A percentile compares a stretch with the other conserved stretches of the same genome.
These are phyloP conservation scores for Rutstroemia sp. DNA, from an alignment of 2,329 filamentous ascomycete species.

Conservation along the genomic window DNA sequence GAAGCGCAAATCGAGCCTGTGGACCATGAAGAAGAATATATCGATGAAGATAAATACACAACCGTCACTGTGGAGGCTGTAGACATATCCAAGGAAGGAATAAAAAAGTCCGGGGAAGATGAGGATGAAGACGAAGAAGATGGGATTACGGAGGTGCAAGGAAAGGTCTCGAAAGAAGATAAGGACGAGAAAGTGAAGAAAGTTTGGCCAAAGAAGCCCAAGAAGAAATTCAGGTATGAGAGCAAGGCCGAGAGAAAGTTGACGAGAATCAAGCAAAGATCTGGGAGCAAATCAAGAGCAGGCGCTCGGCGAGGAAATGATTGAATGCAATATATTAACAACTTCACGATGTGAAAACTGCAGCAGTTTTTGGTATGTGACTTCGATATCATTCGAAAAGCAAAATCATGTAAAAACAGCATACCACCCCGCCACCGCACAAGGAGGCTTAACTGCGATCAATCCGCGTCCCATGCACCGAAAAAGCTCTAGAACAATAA, in stretches of 20 bases:
- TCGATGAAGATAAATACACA: conserved; percentile 93
- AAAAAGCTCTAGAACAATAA: conserved; percentile 15
- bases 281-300: conserved; percentile 44
- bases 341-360: conserved; percentile 10
- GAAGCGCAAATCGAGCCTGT: conserved; percentile 33
- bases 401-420: conserved; percentile 19
- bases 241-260: conserved; percentile 77
- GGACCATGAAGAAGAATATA: conserved; percentile 85
- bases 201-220: conserved; percentile 57
- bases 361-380: conserved; percentile 17
- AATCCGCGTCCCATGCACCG: conserved; percentile 16
- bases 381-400: conserved; percentile 21
- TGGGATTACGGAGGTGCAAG: conserved; percentile 28
- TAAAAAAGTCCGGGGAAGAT: conserved; percentile 46
- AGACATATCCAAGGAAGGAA: conserved; percentile 65
- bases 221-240: conserved; percentile 90
- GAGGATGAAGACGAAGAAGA: conserved; percentile 30
- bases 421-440: conserved; percentile 24
- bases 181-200: conserved; percentile 33
- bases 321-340: conserved; percentile 15
- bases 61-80: conserved; percentile 92
- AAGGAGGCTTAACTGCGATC: conserved; percentile 21
- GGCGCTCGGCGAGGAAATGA: conserved; percentile 27
- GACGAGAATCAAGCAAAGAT: conserved; percentile 61
- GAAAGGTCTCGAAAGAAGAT: conserved; percentile 24